Base-by-base conservation (phyloP, 257 asterid genomes). In the Apocynum venetum region DNA sequence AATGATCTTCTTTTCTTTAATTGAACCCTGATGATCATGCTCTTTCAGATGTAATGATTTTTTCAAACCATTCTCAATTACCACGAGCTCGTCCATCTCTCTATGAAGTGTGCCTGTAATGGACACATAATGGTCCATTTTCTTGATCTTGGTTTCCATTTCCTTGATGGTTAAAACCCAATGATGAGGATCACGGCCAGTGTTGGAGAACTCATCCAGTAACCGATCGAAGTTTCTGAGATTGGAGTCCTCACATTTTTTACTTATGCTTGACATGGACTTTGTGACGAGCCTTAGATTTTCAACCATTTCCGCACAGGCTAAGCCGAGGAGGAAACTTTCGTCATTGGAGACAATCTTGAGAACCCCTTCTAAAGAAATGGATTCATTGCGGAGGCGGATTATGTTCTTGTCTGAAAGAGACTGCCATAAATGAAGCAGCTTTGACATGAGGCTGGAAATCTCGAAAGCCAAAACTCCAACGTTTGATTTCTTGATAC, bases 291-390 rank as follows among this genome's bases (percentile, higher is more conserved):
- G 40, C 38, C 88, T 75, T 47, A 96, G 89, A 73, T 84, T 91
- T 59, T 89, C 98, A 4, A 87, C 94, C 83, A 91, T 66, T 80
- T 96, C 99, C 0, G 97, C 96, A 76, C 94, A 93, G 8, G 97
- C 97, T 35, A 93, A 71, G 82, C 97, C 88, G 0, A 96, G 53
- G 20, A 96, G 85, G 78, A 96, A 96, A 1, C 78, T 86, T 6
- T 95, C 98, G 74, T 91, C 97, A 72, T 90, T 85, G 1, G 98
- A 95, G 80, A 95, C 96, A 77, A 95, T 92, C 78, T 93, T 92
- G 0, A 94, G 93, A 64, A 95, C 96, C 47, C 98, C 98, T 90
- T 95, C 98, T 0, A 90, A 85, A 73, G 87, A 82, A 19, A 91
- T 71, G 0, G 92, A 86, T 0, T 95, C 96, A 56, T 74, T 82